Percentiles rank a stretch among this genome's conserved stretches.
These are phyloP conservation scores for Tillandsia fasciculata DNA, from an alignment of 176 grass and related monocot species.

Conservation along the genomic window DNA sequence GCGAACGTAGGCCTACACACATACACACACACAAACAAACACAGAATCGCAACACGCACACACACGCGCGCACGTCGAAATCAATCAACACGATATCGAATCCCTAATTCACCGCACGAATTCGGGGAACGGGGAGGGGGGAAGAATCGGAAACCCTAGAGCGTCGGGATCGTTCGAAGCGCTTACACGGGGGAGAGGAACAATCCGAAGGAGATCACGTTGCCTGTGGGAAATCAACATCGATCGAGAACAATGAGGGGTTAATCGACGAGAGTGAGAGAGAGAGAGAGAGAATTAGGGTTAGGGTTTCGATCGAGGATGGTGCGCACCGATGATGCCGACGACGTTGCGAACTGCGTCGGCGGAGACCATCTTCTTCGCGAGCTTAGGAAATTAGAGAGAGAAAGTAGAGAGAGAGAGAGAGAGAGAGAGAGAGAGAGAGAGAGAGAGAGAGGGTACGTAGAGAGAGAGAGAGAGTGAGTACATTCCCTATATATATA, in stretches of 20 bases:
- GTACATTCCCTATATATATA: neutral
- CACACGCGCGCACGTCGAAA: neutral
- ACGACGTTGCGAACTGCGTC: conserved; percentile 33
- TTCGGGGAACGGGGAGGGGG: too few species aligned
- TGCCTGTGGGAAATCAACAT: conserved; percentile 40
- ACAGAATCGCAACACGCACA: neutral
- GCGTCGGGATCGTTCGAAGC: neutral
- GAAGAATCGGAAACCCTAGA: neutral
- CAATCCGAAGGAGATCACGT: conserved; percentile 70
- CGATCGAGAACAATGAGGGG: neutral
- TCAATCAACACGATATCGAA: neutral
- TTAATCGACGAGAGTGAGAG: neutral
- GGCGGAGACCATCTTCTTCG: neutral
- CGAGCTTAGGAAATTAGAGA: neutral
- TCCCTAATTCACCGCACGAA: too few species aligned
- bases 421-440: neutral
- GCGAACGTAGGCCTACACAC: conserved; percentile 46
- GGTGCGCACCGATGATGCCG: conserved; percentile 32
- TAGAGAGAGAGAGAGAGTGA: neutral
- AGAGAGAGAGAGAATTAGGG: neutral
- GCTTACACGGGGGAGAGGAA: conserved; percentile 76
- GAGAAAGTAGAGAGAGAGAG: neutral
- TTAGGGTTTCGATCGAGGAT: neutral
- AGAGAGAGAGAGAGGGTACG: neutral
- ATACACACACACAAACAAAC: conserved; percentile 4